Conservation (phyloP, 1,284 basidiomycete species). For the Austroboletus sp. region DNA sequence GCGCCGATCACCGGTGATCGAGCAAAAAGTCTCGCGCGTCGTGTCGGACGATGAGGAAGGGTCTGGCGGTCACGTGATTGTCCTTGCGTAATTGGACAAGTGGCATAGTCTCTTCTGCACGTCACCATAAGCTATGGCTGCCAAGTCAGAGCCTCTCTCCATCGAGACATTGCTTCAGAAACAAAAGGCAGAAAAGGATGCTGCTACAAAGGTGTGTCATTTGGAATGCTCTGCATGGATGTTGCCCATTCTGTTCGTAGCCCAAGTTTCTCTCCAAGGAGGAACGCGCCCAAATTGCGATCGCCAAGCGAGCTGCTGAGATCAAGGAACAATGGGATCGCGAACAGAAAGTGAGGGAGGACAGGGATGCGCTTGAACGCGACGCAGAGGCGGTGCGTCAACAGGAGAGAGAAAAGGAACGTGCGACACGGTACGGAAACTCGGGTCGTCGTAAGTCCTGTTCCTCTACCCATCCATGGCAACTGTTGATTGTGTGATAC, state of each 20-base stretch:
- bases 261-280: conserved; percentile 87
- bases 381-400: conserved; percentile 65
- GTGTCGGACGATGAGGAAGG: conserved; percentile 20
- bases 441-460: conserved; percentile 38
- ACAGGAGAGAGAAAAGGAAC: conserved; percentile 34
- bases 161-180: conserved; percentile 81
- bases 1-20: conserved; percentile 21
- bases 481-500: conserved; percentile 17
- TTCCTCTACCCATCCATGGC: conserved; percentile 19
- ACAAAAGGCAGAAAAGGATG: conserved; percentile 83
- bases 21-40: conserved; percentile 17
- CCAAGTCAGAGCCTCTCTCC: conserved; percentile 57
- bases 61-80: conserved; percentile 20
- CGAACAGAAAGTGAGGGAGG: conserved; percentile 49
- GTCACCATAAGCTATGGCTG: conserved; percentile 29
- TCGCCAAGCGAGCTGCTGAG: conserved; percentile 77
- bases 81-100: not conserved
- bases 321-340: conserved; percentile 62
- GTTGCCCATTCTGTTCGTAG: conserved; percentile 36
- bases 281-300: conserved; percentile 80
- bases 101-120: not conserved
- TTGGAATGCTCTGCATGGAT: not conserved
- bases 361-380: conserved; percentile 65
- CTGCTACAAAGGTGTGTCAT: conserved; percentile 67
- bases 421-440: conserved; percentile 23